Evolutionary conservation across 2,329 filamentous ascomycete species (phyloP).

Genomic region (Raffaelea deltoideospora): DNA sequence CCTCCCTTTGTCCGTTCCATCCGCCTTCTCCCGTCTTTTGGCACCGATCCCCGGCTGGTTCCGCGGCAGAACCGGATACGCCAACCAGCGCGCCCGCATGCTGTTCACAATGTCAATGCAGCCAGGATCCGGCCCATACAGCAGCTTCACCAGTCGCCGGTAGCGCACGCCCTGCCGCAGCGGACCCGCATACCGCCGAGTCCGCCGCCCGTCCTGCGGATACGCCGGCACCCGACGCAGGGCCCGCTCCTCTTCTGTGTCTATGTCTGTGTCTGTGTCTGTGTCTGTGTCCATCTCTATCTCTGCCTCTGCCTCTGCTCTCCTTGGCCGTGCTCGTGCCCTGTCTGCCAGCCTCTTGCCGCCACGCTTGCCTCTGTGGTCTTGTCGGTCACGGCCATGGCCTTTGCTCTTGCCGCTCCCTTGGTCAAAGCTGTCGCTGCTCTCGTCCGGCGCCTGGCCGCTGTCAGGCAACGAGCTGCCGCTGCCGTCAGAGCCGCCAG

Average conservation of each 20-base stretch:
- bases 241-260: conserved; percentile 4
- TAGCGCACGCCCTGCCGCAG: conserved; percentile 20
- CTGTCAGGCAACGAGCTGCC: too few species aligned
- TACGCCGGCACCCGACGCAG: too few species aligned
- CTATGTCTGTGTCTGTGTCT: not conserved
- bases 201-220: conserved; percentile 5
- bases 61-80: conserved; percentile 24
- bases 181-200: conserved; percentile 21
- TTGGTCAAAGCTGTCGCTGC: not conserved
- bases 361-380: not conserved
- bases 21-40: conserved; percentile 9
- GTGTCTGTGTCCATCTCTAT: not conserved
- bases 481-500: not conserved
- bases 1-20: too few species aligned
- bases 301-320: not conserved
- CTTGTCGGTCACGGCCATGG: not conserved
- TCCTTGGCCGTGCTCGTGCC: not conserved
- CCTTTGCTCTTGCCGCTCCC: not conserved
- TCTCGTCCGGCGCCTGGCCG: too few species aligned
- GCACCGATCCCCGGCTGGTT: conserved; percentile 6
- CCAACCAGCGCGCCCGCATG: conserved; percentile 25
- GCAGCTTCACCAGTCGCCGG: conserved; percentile 20
- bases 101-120: conserved; percentile 20
- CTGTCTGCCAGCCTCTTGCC: not conserved
- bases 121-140: conserved; percentile 25